A percentile compares a stretch with the other conserved stretches of the same genome.
Evolutionary conservation across 2,329 filamentous ascomycete genomes (phyloP).

Genomic region (Xylariaceae sp.): DNA sequence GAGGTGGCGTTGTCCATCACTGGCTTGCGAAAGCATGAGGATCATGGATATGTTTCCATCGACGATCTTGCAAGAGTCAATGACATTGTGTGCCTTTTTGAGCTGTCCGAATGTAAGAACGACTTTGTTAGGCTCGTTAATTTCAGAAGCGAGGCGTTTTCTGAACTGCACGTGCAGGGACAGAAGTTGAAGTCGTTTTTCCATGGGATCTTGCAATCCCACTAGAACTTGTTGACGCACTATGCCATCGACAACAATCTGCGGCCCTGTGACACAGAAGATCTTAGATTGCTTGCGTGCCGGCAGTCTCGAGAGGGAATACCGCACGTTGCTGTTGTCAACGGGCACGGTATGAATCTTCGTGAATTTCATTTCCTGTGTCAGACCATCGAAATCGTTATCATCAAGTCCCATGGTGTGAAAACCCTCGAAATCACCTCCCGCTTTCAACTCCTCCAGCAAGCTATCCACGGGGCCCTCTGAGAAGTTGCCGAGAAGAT

Average conservation of each 20-base stretch:
- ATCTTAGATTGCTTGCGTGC: conserved; percentile 55
- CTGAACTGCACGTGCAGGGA: conserved; percentile 51
- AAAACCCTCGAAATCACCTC: conserved; percentile 61
- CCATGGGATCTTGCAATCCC: conserved; percentile 64
- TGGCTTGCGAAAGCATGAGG: conserved; percentile 61
- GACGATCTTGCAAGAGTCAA: conserved; percentile 65
- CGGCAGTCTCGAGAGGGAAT: conserved; percentile 50
- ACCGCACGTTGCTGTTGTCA: conserved; percentile 56
- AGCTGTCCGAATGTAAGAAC: conserved; percentile 46
- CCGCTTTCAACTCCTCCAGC: conserved; percentile 60
- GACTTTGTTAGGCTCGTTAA: conserved; percentile 34
- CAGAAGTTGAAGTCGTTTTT: conserved; percentile 62
- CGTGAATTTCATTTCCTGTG: conserved; percentile 65
- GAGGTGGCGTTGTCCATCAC: conserved; percentile 58
- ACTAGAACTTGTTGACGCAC: conserved; percentile 55
- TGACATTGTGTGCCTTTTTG: conserved; percentile 59
- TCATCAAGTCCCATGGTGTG: conserved; percentile 69
- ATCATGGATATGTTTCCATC: conserved; percentile 65
- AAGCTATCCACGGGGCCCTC: conserved; percentile 65
- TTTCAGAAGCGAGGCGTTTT: conserved; percentile 9
- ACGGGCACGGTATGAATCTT: conserved; percentile 64
- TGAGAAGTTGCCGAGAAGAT: conserved; percentile 54
- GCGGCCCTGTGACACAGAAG: conserved; percentile 60
- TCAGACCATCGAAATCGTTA: conserved; percentile 64
- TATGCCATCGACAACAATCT: conserved; percentile 49